These are phyloP conservation scores for Dendrocalamus latiflorus DNA, from an alignment of 202 grass and related monocot species.

Conservation along the genomic window DNA sequence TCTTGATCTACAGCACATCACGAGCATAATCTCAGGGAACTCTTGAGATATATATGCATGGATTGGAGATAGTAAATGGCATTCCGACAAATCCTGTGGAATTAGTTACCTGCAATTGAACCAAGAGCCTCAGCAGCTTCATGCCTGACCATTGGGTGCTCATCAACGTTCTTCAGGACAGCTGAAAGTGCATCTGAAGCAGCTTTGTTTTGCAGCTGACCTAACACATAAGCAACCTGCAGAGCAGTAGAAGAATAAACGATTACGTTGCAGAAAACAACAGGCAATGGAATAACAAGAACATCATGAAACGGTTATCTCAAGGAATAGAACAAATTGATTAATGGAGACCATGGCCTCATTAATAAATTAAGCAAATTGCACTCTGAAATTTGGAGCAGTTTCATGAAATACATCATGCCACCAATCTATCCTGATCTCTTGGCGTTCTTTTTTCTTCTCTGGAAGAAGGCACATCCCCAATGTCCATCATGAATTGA, in stretches of 20 bases:
- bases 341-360: background rate
- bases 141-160: no score
- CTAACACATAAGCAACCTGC: constrained; percentile 89
- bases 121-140: no score
- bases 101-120: constrained; percentile 51
- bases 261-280: background rate
- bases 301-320: background rate
- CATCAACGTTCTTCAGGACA: no score
- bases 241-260: background rate
- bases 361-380: background rate
- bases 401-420: background rate
- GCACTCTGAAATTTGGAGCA: background rate
- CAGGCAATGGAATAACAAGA: background rate
- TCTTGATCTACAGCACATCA: no score
- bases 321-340: background rate
- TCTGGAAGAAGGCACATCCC: no score
- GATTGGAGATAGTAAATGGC: no score
- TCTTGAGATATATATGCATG: no score
- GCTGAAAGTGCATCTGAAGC: constrained; percentile 77
- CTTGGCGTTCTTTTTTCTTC: no score
- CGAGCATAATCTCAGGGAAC: no score
- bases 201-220: constrained; percentile 83
- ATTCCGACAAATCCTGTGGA: background rate
- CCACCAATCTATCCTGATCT: background rate
- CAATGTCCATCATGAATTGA: no score